These are phyloP conservation scores for Kockovaella imperatae DNA, from an alignment of 768 basidiomycete species.

Conservation along the genomic window DNA sequence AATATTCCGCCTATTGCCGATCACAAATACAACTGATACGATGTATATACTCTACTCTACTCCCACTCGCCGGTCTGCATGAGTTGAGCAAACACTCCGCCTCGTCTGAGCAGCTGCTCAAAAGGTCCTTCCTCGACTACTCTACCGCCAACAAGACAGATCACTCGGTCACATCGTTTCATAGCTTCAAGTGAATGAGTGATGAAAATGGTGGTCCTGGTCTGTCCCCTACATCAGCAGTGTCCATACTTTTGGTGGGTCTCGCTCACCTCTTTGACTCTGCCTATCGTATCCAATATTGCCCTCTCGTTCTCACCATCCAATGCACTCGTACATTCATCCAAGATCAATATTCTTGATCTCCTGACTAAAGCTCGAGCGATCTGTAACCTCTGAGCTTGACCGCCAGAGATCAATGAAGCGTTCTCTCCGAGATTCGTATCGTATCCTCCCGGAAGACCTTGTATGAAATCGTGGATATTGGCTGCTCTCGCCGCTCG, in stretches of 20 bases:
- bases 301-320: conserved; percentile 75
- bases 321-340: conserved; percentile 91
- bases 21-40: background rate
- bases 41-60: conserved; percentile 12
- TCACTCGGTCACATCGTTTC: conserved; percentile 81
- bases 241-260: background rate
- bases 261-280: conserved; percentile 53
- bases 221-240: conserved; percentile 11
- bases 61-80: conserved; percentile 71
- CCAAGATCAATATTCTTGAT: conserved; percentile 68
- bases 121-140: conserved; percentile 73
- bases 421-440: conserved; percentile 87
- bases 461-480: conserved; percentile 77
- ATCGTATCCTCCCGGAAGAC: conserved; percentile 74
- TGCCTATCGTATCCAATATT: conserved; percentile 67
- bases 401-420: conserved; percentile 81
- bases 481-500: conserved; percentile 68
- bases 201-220: conserved; percentile 75
- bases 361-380: conserved; percentile 78
- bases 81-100: conserved; percentile 67
- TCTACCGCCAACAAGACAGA: conserved; percentile 69
- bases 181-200: conserved; percentile 88
- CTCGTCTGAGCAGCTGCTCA: conserved; percentile 58
- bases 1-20: too few species aligned
- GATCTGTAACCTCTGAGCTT: conserved; percentile 86